Evolutionary conservation across 225 moss, liverwort and hornwort species (phyloP).

Genomic region (Polytrichum formosum): DNA sequence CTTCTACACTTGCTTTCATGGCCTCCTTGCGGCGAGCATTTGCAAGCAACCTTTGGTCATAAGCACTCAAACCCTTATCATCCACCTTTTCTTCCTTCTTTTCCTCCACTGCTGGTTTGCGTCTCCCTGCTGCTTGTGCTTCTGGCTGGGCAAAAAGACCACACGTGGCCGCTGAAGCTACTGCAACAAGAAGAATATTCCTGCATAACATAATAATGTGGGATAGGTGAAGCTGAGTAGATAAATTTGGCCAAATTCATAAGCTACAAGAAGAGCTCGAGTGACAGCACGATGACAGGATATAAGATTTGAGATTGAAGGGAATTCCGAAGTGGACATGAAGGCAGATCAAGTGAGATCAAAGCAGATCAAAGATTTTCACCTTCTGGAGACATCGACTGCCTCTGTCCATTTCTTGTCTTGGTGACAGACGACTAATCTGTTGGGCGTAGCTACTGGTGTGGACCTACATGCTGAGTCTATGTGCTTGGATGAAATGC

Average conservation of each 20-base stretch:
- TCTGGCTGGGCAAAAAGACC: constrained; percentile 48
- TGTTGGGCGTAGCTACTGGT: constrained; percentile 4
- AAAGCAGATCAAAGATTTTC: not conserved
- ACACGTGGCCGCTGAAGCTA: constrained; percentile 32
- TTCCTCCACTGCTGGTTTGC: constrained; percentile 50
- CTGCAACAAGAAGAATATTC: constrained; percentile 16
- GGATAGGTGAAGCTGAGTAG: too few relatives aligned
- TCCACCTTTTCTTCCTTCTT: constrained; percentile 47
- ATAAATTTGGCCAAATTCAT: too few relatives aligned
- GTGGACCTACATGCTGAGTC: constrained; percentile 14
- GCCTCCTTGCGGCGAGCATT: constrained; percentile 74
- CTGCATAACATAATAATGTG: not conserved
- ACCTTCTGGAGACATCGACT: constrained; percentile 43
- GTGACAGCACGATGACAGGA: too few relatives aligned
- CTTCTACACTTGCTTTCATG: constrained; percentile 55
- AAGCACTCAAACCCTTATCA: constrained; percentile 67
- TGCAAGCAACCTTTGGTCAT: constrained; percentile 80
- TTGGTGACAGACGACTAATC: constrained; percentile 25
- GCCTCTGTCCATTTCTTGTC: constrained; percentile 11
- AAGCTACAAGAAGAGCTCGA: too few relatives aligned
- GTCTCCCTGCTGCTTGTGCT: constrained; percentile 71
- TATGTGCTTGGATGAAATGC: constrained; percentile 20
- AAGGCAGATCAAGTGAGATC: too few relatives aligned
- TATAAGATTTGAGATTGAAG: not conserved
- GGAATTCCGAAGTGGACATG: too few relatives aligned